These are phyloP conservation scores for Neurospora crassa DNA, from an alignment of 2,329 filamentous ascomycete species.

Conservation along the genomic window DNA sequence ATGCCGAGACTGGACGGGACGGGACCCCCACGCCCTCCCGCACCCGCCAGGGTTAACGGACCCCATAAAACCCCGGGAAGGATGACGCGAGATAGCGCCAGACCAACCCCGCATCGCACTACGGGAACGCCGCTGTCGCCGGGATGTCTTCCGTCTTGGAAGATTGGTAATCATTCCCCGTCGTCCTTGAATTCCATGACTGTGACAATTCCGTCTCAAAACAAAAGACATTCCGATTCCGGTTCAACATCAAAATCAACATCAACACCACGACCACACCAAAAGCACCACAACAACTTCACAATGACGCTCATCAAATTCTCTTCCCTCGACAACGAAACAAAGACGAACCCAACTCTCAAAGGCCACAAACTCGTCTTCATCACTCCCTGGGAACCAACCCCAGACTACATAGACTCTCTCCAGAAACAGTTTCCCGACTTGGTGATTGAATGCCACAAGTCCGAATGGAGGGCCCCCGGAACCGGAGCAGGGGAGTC, in stretches of 20 bases:
- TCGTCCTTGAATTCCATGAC: neutral
- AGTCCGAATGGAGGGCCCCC: conserved; percentile 20
- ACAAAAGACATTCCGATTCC: neutral
- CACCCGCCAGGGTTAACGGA: neutral
- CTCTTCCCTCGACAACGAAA: conserved; percentile 2
- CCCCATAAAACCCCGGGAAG: neutral
- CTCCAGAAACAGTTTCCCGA: conserved; percentile 33
- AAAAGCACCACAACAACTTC: neutral
- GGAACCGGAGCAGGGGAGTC: conserved; percentile 11
- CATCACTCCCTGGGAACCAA: conserved; percentile 24
- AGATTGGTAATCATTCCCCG: neutral
- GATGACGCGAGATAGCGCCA: neutral
- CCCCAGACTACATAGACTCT: conserved; percentile 25
- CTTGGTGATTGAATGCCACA: conserved; percentile 28
- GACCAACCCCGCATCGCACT: conserved; percentile 2
- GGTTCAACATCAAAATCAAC: neutral
- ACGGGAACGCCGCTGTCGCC: neutral
- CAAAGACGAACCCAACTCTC: conserved; percentile 27
- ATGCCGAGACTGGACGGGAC: neutral
- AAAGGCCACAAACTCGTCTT: conserved; percentile 39
- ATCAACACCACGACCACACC: neutral
- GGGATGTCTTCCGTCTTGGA: neutral
- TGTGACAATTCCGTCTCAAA: neutral
- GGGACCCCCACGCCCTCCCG: neutral
- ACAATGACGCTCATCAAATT: neutral